Percentiles rank a stretch among this genome's conserved stretches.
These are phyloP conservation scores for Lentinula novae-zelandiae DNA, from an alignment of 1,284 basidiomycete species.

Conservation along the genomic window DNA sequence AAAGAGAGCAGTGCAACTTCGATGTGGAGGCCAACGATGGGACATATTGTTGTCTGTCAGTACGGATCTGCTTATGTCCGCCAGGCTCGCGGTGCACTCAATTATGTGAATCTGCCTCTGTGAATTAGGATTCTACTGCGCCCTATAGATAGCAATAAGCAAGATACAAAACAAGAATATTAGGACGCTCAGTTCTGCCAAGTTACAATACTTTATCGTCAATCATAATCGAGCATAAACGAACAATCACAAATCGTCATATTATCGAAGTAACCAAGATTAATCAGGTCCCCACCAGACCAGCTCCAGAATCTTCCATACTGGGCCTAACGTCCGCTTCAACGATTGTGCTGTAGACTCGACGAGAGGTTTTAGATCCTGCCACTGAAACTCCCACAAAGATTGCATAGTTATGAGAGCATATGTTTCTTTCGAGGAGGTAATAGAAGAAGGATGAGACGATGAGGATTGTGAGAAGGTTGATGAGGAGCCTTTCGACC, in stretches of 20 bases:
- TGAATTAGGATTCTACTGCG: too few relatives aligned
- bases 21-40: too few relatives aligned
- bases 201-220: too few relatives aligned
- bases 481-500: constrained; percentile 7
- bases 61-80: too few relatives aligned
- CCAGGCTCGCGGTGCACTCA: too few relatives aligned
- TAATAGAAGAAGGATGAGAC: constrained; percentile 2
- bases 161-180: too few relatives aligned
- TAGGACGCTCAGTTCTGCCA: too few relatives aligned
- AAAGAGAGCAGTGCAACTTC: too few relatives aligned
- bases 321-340: not conserved
- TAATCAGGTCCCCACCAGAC: constrained; percentile 1
- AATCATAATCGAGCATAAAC: not conserved
- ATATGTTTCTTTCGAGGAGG: not conserved
- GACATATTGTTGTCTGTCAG: too few relatives aligned
- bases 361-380: constrained; percentile 12
- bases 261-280: not conserved
- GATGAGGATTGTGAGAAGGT: constrained; percentile 12
- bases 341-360: not conserved
- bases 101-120: too few relatives aligned
- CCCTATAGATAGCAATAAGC: too few relatives aligned
- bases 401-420: constrained; percentile 12
- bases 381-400: constrained; percentile 11
- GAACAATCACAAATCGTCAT: not conserved
- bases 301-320: not conserved